Evolutionary conservation across 768 basidiomycete genomes (phyloP).

Genomic region (Auriculariales sp.): DNA sequence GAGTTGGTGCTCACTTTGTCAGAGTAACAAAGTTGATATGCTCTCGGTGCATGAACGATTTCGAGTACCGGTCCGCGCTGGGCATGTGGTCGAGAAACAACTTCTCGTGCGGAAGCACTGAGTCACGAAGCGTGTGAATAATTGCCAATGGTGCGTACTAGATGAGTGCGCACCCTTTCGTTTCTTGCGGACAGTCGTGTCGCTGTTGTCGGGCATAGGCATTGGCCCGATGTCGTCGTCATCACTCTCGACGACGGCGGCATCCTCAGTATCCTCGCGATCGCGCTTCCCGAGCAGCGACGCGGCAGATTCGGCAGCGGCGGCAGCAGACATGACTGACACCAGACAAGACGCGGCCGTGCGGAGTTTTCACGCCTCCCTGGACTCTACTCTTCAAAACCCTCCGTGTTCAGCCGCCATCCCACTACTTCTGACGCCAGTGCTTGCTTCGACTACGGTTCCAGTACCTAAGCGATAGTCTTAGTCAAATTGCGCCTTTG

Average conservation of each 20-base stretch:
- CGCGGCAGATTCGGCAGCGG: too few relatives aligned
- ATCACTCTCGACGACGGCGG: constrained; percentile 36
- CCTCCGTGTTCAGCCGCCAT: too few relatives aligned
- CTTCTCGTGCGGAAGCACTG: constrained; percentile 87
- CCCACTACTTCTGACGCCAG: too few relatives aligned
- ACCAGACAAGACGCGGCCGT: too few relatives aligned
- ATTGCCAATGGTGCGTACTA: constrained; percentile 2
- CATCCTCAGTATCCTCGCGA: constrained; percentile 22
- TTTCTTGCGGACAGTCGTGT: constrained; percentile 48
- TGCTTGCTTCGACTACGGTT: too few relatives aligned
- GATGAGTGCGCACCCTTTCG: constrained; percentile 50
- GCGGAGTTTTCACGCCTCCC: too few relatives aligned
- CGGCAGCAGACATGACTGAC: too few relatives aligned
- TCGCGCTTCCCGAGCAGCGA: constrained; percentile 52
- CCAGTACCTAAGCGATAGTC: too few relatives aligned
- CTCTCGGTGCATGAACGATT: constrained; percentile 97
- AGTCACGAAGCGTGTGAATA: constrained; percentile 1
- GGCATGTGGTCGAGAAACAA: constrained; percentile 89
- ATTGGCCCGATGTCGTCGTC: constrained; percentile 82
- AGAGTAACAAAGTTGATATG: constrained; percentile 77
- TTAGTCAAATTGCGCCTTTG: too few relatives aligned
- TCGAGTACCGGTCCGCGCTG: constrained; percentile 83
- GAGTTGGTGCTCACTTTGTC: constrained; percentile 51
- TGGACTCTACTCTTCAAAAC: too few relatives aligned
- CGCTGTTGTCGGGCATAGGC: constrained; percentile 51